Evolutionary conservation across 495 filamentous ascomycete genomes (phyloP), one percentile per base, ranked within the genome.

Genomic region (Penicillium taxi): DNA sequence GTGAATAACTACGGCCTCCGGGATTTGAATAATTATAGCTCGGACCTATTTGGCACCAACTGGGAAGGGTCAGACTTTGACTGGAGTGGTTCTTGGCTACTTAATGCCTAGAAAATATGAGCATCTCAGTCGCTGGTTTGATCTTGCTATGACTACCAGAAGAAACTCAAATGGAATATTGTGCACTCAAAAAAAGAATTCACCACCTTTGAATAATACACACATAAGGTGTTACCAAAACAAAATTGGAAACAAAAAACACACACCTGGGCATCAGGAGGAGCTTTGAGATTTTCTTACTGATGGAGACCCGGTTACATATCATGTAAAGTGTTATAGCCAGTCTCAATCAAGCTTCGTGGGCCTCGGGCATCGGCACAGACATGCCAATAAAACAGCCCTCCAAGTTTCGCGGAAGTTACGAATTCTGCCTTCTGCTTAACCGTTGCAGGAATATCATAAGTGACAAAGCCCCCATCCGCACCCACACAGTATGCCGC

Each of bases 331-430:
- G 80, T 76, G 44, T 76, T 78, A 53, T 84, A 88, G 16, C 82
- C 82, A 2, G 82, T 74, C 28, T 81, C 74, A 31, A 93, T 74
- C 49, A 94, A 56, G 58, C 86, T 91, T 42, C 81, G 64, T 24
- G 74, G 64, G 28, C 72, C 77, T 43, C 72, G 72, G 4, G 73
- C 71, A 61, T 95, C 88, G 2, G 76, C 82, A 13, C 82, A 82
- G n/a, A 85, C 86, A 36, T 83, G 83, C 88, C 86, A 95, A 59
- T 89, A 95, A 55, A 93, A 94, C 23, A 95, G 60, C 0, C 88
- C 88, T 11, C 81, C 88, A 0, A 95, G 72, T 15, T 77, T 75
- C 41, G 78, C 77, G 42, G 82, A 72, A 45, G 77, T 86, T 53
- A 80, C 88, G 50, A 79, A 91, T n/a, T 71, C 60, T 2, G 84